Evolutionary conservation across 2,329 filamentous ascomycete species (phyloP).

Genomic region (Graphium sp.): DNA sequence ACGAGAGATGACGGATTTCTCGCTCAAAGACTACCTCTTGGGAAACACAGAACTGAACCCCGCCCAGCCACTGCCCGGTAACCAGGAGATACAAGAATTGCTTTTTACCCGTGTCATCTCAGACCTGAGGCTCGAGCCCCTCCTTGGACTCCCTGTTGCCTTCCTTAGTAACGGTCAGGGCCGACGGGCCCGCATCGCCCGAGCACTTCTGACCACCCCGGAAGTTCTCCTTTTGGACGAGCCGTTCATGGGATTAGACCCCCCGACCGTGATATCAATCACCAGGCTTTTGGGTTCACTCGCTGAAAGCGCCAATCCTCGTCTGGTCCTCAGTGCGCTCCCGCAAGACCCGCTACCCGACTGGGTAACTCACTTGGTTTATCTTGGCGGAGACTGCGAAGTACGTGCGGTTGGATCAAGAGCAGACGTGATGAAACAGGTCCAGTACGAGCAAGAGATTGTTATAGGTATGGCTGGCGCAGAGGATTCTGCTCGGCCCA

Average conservation of each 20-base stretch:
- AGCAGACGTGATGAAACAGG: constrained; percentile 38
- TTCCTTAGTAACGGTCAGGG: constrained; percentile 93
- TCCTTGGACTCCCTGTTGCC: constrained; percentile 68
- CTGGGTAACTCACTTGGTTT: constrained; percentile 77
- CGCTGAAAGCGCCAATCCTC: constrained; percentile 47
- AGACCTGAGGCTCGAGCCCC: constrained; percentile 50
- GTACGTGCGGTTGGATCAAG: constrained; percentile 51
- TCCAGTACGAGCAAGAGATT: constrained; percentile 15
- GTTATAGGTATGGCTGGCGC: not conserved
- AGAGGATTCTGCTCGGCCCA: constrained; percentile 20
- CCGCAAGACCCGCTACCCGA: constrained; percentile 77
- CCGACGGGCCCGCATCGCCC: constrained; percentile 71
- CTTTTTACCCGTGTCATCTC: constrained; percentile 45
- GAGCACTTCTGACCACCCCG: constrained; percentile 62
- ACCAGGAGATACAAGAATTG: too few species aligned
- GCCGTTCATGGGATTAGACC: constrained; percentile 92
- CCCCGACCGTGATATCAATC: constrained; percentile 56
- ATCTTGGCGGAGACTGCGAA: constrained; percentile 50
- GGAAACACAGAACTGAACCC: constrained; percentile 77
- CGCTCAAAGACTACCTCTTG: constrained; percentile 61
- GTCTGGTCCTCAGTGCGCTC: constrained; percentile 60
- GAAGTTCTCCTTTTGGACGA: constrained; percentile 80
- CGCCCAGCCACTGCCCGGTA: constrained; percentile 22
- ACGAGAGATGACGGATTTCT: constrained; percentile 76
- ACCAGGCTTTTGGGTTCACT: constrained; percentile 54